Evolutionary conservation across 345 rosid genomes (phyloP), one percentile per base, ranked within the genome.

Genomic region (Noccaea caerulescens): DNA sequence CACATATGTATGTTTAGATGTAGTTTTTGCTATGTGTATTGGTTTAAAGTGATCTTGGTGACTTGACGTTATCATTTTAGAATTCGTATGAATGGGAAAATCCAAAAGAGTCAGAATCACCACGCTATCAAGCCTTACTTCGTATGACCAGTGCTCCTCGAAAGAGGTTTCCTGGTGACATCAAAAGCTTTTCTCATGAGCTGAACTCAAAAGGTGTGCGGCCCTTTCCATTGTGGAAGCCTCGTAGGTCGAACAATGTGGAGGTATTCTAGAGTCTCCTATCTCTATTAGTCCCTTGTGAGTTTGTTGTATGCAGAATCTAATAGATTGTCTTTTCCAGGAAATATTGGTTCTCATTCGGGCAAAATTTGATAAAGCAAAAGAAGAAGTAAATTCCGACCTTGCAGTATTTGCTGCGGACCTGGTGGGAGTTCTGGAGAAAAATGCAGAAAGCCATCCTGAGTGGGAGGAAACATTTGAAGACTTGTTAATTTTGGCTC

Each of bases 141-240:
- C 93, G 99, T 52, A 80, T 88, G 61, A 95, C 99, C 33, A 95
- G 93, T 87, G 98, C 97, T 63, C 94, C 98, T 32, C 83, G 88
- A 61, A 95, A 87, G 88, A 90, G 96, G 85, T 84, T 87, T 79
- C 98, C 98, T 69, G 80, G 86, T 78, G 99, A 92, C 84, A 87
- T 95, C 71, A 95, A 95, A 81, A 95, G 99, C 79, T 95, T 95
- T 77, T 95, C 99, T n/a, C 98, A 92, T 80, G 99, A 95, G 78
- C 79, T 95, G 60, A 92, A 92, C 76, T 95, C 99, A 51, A 95
- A 95, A 83, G 99, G 99, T 33, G 98, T 95, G 58, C 83, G 97
- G 2, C 98, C 97, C 58, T 95, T 90, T 77, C 99, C 99, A 45
- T 83, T 94, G 81, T 90, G 88, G 91, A 92, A 92, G 77, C 97